These are phyloP conservation scores for Dillenia turbinata DNA, from an alignment of 164 flowering plant species.

Conservation along the genomic window DNA sequence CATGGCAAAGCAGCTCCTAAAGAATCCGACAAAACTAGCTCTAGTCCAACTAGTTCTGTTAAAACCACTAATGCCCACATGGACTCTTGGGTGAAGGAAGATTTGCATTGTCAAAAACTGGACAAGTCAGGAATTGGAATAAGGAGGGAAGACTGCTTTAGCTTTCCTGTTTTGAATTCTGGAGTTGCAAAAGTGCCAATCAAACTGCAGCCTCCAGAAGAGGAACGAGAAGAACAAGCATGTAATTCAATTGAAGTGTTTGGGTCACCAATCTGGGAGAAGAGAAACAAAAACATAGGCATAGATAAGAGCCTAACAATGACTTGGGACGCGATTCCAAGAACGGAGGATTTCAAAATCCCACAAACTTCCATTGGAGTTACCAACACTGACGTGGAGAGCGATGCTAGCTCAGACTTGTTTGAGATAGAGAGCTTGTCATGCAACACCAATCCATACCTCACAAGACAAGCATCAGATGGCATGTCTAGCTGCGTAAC, in stretches of 20 bases:
- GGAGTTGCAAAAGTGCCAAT: slow-evolving; percentile 7
- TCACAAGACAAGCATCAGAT: slow-evolving; percentile 33
- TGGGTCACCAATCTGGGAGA: slow-evolving; percentile 36
- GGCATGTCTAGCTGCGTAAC: slow-evolving; percentile 27
- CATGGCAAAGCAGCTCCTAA: slow-evolving; percentile 7
- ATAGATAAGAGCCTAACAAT: slow-evolving; percentile 30
- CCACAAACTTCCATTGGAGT: slow-evolving; percentile 9
- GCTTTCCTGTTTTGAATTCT: slow-evolving; percentile 22
- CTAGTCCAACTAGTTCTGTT: slow-evolving; percentile 3
- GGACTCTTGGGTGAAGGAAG: slow-evolving; percentile 12
- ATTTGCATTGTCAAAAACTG: slow-evolving; percentile 1
- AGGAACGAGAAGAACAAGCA: slow-evolving; percentile 14
- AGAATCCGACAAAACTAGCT: slow-evolving; percentile 7
- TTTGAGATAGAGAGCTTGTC: slow-evolving; percentile 74
- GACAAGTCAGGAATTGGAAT: slow-evolving; percentile 7
- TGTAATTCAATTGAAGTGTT: slow-evolving; percentile 50
- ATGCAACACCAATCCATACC: slow-evolving; percentile 32
- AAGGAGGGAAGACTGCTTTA: slow-evolving; percentile 18
- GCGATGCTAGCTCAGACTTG: slow-evolving; percentile 84
- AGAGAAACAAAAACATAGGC: slow-evolving; percentile 22
- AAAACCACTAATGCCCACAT: slow-evolving; percentile 6
- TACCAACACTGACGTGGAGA: slow-evolving; percentile 28
- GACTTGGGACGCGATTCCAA: slow-evolving; percentile 32
- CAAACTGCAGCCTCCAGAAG: slow-evolving; percentile 6
- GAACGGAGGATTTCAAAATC: slow-evolving; percentile 15